Conservation (phyloP, 2,329 filamentous ascomycete species). For the Phoma sp. region DNA sequence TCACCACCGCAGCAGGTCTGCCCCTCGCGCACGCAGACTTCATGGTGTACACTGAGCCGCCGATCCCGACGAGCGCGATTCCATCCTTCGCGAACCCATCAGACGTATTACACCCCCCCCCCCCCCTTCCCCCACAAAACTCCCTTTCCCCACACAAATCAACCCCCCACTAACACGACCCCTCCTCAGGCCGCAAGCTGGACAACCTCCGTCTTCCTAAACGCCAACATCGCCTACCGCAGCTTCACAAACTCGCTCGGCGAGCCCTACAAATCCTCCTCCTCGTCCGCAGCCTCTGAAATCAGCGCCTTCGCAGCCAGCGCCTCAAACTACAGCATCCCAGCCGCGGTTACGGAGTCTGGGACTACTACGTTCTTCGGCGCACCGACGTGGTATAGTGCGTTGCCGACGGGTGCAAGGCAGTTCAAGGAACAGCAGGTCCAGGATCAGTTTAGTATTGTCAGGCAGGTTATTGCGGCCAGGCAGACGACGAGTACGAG, state of each 20-base stretch:
- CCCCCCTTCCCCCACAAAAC: neutral
- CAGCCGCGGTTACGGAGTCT: constrained; percentile 32
- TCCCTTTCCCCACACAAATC: neutral
- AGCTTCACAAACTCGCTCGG: constrained; percentile 30
- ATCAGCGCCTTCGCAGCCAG: constrained; percentile 32
- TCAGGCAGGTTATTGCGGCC: constrained; percentile 29
- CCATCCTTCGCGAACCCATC: constrained; percentile 31
- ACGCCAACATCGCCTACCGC: constrained; percentile 32
- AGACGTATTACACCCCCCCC: constrained; percentile 19
- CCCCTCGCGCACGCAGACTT: constrained; percentile 33
- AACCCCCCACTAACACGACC: constrained; percentile 1
- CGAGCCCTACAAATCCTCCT: constrained; percentile 33
- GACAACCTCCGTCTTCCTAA: constrained; percentile 37
- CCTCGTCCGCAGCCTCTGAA: constrained; percentile 34
- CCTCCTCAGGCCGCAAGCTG: constrained; percentile 29
- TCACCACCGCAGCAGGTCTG: constrained; percentile 23
- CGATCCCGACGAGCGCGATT: constrained; percentile 36
- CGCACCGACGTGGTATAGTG: constrained; percentile 38
- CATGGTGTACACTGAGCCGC: constrained; percentile 40
- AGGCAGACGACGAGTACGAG: constrained; percentile 25
- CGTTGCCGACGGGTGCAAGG: constrained; percentile 34
- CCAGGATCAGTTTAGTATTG: constrained; percentile 37
- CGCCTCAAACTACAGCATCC: constrained; percentile 35
- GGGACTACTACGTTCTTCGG: constrained; percentile 30
- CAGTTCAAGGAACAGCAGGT: constrained; percentile 43